Conservation (phyloP, 1,284 basidiomycete genomes). For the Cutaneotrichosporon daszewskae region DNA sequence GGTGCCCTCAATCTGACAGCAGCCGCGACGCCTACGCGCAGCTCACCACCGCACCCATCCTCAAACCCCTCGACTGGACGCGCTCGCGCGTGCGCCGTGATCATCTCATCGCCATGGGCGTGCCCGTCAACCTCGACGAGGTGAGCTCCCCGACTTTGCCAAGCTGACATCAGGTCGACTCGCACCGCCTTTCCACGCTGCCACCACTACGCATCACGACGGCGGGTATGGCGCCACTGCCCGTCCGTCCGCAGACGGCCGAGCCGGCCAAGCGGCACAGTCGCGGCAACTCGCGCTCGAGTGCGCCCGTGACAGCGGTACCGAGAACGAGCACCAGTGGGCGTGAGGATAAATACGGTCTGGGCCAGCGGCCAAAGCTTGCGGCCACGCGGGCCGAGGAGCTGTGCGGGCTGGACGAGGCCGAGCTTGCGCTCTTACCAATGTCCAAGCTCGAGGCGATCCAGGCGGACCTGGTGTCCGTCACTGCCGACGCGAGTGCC, state of each 20-base stretch:
- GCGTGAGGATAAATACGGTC: slow-evolving; percentile 55
- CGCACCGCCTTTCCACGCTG: slow-evolving; percentile 61
- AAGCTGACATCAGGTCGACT: too few relatives aligned
- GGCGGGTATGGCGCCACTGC: background rate
- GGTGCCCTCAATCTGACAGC: too few relatives aligned
- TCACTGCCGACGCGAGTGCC: slow-evolving; percentile 66
- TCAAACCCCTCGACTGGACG: slow-evolving; percentile 80
- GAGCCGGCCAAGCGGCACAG: background rate
- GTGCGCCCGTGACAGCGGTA: slow-evolving; percentile 38
- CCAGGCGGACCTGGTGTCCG: slow-evolving; percentile 60
- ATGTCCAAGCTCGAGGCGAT: slow-evolving; percentile 60
- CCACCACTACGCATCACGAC: slow-evolving; percentile 75
- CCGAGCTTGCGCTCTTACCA: slow-evolving; percentile 62
- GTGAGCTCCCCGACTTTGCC: too few relatives aligned
- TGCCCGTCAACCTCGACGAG: slow-evolving; percentile 90
- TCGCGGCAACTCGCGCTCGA: background rate
- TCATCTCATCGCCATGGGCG: slow-evolving; percentile 79
- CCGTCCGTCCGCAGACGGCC: background rate
- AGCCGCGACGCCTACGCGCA: slow-evolving; percentile 72
- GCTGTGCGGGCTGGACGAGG: slow-evolving; percentile 62
- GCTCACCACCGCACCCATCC: slow-evolving; percentile 49
- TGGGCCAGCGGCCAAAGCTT: slow-evolving; percentile 65
- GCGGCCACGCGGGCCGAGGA: slow-evolving; percentile 60
- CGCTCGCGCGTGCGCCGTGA: slow-evolving; percentile 79
- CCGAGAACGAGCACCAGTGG: slow-evolving; percentile 38